These are phyloP conservation scores for Cyathus striatus DNA, from an alignment of 768 basidiomycete genomes.

Conservation along the genomic window DNA sequence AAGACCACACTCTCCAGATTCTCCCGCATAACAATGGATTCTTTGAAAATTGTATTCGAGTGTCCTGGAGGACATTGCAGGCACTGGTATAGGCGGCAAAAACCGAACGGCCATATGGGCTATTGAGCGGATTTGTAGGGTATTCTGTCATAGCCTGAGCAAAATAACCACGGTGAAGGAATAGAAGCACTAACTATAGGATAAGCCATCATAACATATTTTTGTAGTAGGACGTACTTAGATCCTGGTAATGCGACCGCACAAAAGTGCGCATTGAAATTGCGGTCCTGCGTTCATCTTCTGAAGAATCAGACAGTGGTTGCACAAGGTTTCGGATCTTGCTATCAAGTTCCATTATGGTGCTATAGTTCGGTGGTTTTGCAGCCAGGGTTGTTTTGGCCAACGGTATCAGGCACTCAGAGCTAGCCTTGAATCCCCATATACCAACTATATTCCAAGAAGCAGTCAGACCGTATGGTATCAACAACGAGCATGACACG, in stretches of 20 bases:
- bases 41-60: conserved; percentile 32
- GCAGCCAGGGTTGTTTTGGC: conserved; percentile 32
- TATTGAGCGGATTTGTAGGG: conserved; percentile 40
- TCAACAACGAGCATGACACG: conserved; percentile 12
- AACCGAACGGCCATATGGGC: conserved; percentile 47
- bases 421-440: conserved; percentile 38
- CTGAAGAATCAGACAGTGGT: conserved; percentile 15
- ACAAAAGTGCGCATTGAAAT: conserved; percentile 35
- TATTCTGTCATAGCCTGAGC: conserved; percentile 48
- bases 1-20: conserved; percentile 57
- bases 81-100: conserved; percentile 47
- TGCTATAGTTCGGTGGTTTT: conserved; percentile 40
- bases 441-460: conserved; percentile 30
- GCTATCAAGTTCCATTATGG: conserved; percentile 42
- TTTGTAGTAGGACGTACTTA: conserved; percentile 23
- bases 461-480: conserved; percentile 2
- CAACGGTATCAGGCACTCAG: conserved; percentile 37
- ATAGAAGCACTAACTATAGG: conserved; percentile 39
- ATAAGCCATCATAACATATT: not conserved
- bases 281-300: conserved; percentile 23
- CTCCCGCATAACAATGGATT: conserved; percentile 43
- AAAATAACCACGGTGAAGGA: conserved; percentile 53
- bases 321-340: conserved; percentile 37
- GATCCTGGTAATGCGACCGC: conserved; percentile 39
- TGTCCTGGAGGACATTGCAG: conserved; percentile 37